Percentiles rank a stretch among this genome's conserved stretches.
These are phyloP conservation scores for Fusarium hainanense DNA, from an alignment of 2,329 filamentous ascomycete species.

Conservation along the genomic window DNA sequence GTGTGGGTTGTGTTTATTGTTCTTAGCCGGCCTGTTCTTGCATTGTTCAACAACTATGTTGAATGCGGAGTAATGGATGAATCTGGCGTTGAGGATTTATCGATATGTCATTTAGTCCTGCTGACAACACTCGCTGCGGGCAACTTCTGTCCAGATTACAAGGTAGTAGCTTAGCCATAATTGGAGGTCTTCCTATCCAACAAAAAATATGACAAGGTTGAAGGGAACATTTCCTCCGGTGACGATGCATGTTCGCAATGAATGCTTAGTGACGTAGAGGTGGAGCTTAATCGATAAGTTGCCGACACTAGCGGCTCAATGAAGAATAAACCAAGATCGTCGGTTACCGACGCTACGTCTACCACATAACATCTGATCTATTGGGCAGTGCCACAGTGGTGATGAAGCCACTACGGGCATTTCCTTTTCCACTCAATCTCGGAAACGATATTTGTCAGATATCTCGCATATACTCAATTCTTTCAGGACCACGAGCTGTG, in stretches of 20 bases:
- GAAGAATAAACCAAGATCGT: slow-evolving; percentile 8
- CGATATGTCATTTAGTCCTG: slow-evolving; percentile 1
- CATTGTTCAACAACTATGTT: slow-evolving; percentile 15
- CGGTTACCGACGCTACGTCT: neutral
- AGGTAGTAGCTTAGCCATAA: slow-evolving; percentile 22
- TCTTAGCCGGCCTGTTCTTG: slow-evolving; percentile 24
- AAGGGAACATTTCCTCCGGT: slow-evolving; percentile 12
- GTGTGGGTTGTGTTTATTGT: slow-evolving; percentile 10
- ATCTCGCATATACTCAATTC: slow-evolving; percentile 69
- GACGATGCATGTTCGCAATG: slow-evolving; percentile 5
- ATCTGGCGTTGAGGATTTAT: slow-evolving; percentile 31
- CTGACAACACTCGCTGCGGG: slow-evolving; percentile 12
- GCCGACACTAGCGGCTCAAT: slow-evolving; percentile 35
- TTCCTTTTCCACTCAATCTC: slow-evolving; percentile 74
- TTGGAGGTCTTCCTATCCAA: slow-evolving; percentile 14
- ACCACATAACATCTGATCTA: neutral
- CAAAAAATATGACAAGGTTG: neutral
- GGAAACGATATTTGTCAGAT: slow-evolving; percentile 85
- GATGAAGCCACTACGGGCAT: slow-evolving; percentile 56
- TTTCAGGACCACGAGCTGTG: slow-evolving; percentile 57
- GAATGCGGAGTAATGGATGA: slow-evolving; percentile 28
- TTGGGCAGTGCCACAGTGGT: neutral
- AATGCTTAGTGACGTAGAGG: slow-evolving; percentile 24
- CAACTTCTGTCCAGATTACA: neutral
- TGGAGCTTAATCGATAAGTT: slow-evolving; percentile 45